A percentile compares a stretch with the other conserved stretches of the same genome.
Evolutionary conservation across 805 yeast genomes (phyloP).

Genomic region (Zygoascus bituminiphila): DNA sequence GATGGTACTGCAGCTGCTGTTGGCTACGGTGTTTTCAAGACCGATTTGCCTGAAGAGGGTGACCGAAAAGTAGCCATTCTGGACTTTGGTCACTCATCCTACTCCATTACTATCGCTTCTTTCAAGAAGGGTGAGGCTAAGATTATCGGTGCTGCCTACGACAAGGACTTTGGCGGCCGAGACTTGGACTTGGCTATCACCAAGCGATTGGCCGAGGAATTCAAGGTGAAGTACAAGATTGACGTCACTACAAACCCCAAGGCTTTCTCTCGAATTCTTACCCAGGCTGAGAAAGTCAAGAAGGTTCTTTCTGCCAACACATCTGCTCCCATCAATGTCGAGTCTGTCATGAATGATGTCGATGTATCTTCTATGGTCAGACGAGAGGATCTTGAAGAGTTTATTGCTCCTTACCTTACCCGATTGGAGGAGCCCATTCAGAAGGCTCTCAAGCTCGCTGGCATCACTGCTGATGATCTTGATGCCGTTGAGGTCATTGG

Average conservation of each 20-base stretch:
- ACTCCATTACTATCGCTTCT: constrained; percentile 80
- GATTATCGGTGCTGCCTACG: constrained; percentile 84
- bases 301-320: constrained; percentile 95
- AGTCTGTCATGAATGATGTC: constrained; percentile 94
- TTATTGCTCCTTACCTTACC: constrained; percentile 70
- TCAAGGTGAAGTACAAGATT: constrained; percentile 85
- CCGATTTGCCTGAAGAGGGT: constrained; percentile 90
- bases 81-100: constrained; percentile 96
- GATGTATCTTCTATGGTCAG: constrained; percentile 85
- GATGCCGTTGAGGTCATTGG: constrained; percentile 95
- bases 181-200: constrained; percentile 91
- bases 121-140: constrained; percentile 95
- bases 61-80: constrained; percentile 85
- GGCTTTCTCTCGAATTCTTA: constrained; percentile 87
- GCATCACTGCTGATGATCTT: constrained; percentile 59
- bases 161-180: constrained; percentile 98
- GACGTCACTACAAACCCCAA: constrained; percentile 86
- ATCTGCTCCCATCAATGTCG: constrained; percentile 88
- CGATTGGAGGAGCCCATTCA: constrained; percentile 73
- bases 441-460: constrained; percentile 73
- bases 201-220: constrained; percentile 88
- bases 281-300: constrained; percentile 89
- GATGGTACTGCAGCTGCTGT: constrained; percentile 99
- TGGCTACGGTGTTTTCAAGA: constrained; percentile 97
- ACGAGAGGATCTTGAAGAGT: constrained; percentile 89